These are phyloP conservation scores for Apiospora phragmitis DNA, from an alignment of 2,329 filamentous ascomycete species.

Conservation along the genomic window DNA sequence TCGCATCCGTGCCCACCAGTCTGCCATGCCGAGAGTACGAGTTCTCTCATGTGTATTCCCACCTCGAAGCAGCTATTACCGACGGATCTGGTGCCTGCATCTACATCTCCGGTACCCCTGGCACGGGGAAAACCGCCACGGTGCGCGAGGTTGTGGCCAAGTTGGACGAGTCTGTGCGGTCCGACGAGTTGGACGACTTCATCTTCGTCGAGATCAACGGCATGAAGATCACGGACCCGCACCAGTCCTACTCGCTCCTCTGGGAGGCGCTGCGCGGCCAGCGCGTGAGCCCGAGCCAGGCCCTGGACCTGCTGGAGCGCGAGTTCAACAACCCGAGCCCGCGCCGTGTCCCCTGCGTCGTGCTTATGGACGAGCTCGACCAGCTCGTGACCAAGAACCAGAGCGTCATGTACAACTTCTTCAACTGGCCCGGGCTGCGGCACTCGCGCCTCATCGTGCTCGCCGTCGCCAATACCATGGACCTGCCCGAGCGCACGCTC, in stretches of 20 bases:
- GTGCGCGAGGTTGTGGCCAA: slow-evolving; percentile 92
- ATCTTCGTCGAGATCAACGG: slow-evolving; percentile 99
- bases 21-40: slow-evolving; percentile 91
- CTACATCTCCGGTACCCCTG: slow-evolving; percentile 98
- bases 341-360: slow-evolving; percentile 88
- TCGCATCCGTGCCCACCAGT: slow-evolving; percentile 86
- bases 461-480: slow-evolving; percentile 98
- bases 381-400: slow-evolving; percentile 98
- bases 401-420: slow-evolving; percentile 99
- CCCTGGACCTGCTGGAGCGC: slow-evolving; percentile 83
- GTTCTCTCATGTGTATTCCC: slow-evolving; percentile 88
- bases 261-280: slow-evolving; percentile 97
- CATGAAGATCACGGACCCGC: slow-evolving; percentile 98
- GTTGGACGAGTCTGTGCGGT: slow-evolving; percentile 81
- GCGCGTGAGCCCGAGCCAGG: slow-evolving; percentile 87
- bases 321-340: slow-evolving; percentile 93
- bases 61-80: slow-evolving; percentile 90
- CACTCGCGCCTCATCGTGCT: slow-evolving; percentile 94
- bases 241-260: slow-evolving; percentile 90
- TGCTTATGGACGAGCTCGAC: slow-evolving; percentile 97
- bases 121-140: slow-evolving; percentile 96
- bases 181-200: slow-evolving; percentile 95
- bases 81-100: slow-evolving; percentile 95
- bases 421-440: slow-evolving; percentile 94
- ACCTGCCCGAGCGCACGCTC: slow-evolving; percentile 89